phyloP scores from a whole-genome alignment of 1,284 basidiomycete species.

The Cystobasidium sp. region DNA sequence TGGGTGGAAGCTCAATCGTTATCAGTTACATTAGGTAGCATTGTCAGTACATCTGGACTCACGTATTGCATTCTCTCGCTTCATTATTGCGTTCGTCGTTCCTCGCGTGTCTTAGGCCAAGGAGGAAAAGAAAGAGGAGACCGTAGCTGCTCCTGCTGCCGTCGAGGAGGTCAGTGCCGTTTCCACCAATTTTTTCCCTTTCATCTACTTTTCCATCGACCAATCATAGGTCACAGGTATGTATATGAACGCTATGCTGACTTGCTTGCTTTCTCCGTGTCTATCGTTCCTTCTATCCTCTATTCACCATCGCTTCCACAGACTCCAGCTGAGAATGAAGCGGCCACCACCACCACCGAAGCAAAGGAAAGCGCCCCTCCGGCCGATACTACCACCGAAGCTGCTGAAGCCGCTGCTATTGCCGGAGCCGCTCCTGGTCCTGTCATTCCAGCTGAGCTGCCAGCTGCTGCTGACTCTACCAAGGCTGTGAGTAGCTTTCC shows the following conservation, averaged over 20 bases:
- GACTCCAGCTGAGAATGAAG: slow-evolving; percentile 20
- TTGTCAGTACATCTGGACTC: no score
- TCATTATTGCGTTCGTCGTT: no score
- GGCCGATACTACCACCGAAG: slow-evolving; percentile 7
- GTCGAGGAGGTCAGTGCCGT: slow-evolving; percentile 22
- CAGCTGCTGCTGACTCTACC: slow-evolving; percentile 16
- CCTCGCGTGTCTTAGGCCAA: slow-evolving; percentile 11
- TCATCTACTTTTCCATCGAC: no score
- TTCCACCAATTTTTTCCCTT: background rate
- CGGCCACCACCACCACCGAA: slow-evolving; percentile 11
- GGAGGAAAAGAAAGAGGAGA: slow-evolving; percentile 37
- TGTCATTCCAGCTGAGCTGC: slow-evolving; percentile 9
- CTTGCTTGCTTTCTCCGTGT: background rate
- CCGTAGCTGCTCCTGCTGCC: slow-evolving; percentile 8
- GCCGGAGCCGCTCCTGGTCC: slow-evolving; percentile 33
- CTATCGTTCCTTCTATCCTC: background rate
- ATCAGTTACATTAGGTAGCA: no score
- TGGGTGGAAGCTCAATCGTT: background rate
- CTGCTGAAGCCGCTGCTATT: slow-evolving; percentile 26
- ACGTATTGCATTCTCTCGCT: no score
- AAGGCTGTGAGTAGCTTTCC: slow-evolving; percentile 5
- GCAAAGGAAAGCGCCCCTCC: background rate
- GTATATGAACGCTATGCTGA: no score
- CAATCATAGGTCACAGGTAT: no score
- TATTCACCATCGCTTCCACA: background rate